Percentiles rank a stretch among this genome's conserved stretches.
These are phyloP conservation scores for Stylosanthes scabra DNA, from an alignment of 331 rosid genomes.

Conservation along the genomic window DNA sequence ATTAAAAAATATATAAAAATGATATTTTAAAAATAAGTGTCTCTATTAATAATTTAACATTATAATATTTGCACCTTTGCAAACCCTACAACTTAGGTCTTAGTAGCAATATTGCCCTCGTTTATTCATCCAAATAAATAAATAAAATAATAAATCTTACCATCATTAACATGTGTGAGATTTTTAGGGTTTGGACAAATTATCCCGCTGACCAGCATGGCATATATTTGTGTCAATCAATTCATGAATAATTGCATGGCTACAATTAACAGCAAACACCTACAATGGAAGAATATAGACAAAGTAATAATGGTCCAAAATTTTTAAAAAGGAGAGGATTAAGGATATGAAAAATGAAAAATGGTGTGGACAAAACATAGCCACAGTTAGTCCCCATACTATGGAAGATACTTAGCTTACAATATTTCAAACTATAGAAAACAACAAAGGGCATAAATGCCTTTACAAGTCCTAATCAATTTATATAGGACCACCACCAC, in stretches of 20 bases:
- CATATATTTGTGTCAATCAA: background rate
- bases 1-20: too few species aligned
- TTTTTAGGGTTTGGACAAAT: background rate
- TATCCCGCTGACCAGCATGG: background rate
- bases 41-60: too few species aligned
- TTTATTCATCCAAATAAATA: too few species aligned
- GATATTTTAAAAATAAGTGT: too few species aligned
- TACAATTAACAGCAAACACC: background rate
- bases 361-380: background rate
- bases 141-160: too few species aligned
- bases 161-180: too few species aligned
- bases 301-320: background rate
- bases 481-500: background rate
- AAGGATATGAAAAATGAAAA: background rate
- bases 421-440: background rate
- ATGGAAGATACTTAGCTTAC: background rate
- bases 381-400: background rate
- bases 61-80: too few species aligned
- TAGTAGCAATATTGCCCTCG: background rate
- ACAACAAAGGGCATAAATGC: conserved; percentile 1
- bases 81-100: background rate
- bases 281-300: background rate
- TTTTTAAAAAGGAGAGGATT: background rate
- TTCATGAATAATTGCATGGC: background rate
- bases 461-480: background rate